Percentiles rank a stretch among this genome's conserved stretches.
These are phyloP conservation scores for Chlorella sp. DNA, from an alignment of 139 green algal genomes.

Conservation along the genomic window DNA sequence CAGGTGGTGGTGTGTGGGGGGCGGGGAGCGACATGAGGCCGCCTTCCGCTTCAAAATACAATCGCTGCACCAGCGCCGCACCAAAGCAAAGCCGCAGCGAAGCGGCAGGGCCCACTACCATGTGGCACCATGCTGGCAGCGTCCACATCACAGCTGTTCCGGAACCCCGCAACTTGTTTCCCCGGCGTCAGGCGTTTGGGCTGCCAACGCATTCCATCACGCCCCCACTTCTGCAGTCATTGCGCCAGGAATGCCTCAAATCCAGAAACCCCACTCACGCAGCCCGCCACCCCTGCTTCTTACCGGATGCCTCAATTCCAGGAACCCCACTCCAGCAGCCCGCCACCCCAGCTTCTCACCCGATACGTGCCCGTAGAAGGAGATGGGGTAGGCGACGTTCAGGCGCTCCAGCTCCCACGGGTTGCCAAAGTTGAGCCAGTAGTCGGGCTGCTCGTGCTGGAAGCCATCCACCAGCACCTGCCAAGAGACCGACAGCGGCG, in stretches of 20 bases:
- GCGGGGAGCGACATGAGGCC: too few species aligned
- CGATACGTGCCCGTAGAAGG: slow-evolving; percentile 93
- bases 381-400: slow-evolving; percentile 86
- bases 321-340: neutral
- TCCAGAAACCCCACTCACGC: too few species aligned
- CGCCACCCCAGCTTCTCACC: neutral
- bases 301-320: neutral
- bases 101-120: too few species aligned
- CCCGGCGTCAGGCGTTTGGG: neutral
- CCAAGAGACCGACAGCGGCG: too few species aligned
- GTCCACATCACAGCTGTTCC: neutral
- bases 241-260: too few species aligned
- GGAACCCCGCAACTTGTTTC: too few species aligned
- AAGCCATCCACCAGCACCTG: slow-evolving; percentile 90
- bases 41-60: too few species aligned
- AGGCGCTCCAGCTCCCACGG: slow-evolving; percentile 96
- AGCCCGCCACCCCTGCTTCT: too few species aligned
- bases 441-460: slow-evolving; percentile 97
- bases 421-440: slow-evolving; percentile 97
- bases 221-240: too few species aligned
- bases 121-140: neutral
- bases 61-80: too few species aligned
- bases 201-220: neutral
- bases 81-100: too few species aligned
- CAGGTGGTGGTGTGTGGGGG: too few species aligned